Evolutionary conservation across 2,329 filamentous ascomycete species (phyloP).

Genomic region (Lecanicillium sp.): DNA sequence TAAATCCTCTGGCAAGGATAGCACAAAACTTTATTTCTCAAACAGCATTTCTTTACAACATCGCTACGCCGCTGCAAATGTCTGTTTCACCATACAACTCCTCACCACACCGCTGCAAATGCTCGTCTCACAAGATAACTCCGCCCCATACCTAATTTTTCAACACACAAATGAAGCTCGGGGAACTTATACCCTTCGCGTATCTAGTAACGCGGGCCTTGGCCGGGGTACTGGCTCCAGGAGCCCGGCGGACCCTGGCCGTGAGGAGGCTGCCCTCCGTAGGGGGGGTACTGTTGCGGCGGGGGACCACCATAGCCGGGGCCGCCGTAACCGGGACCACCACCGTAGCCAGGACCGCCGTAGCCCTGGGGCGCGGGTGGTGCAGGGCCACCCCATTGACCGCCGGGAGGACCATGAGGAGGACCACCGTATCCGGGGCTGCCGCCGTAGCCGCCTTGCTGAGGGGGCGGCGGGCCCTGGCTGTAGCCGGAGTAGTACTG

Average conservation of each 20-base stretch:
- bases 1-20: too few relatives aligned
- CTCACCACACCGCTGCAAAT: too few relatives aligned
- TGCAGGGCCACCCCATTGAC: constrained; percentile 17
- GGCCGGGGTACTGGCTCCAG: constrained; percentile 35
- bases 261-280: constrained; percentile 20
- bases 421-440: constrained; percentile 23
- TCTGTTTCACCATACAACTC: too few relatives aligned
- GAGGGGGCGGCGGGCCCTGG: constrained; percentile 23
- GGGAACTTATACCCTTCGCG: too few relatives aligned
- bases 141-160: too few relatives aligned
- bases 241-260: constrained; percentile 21
- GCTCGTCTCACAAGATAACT: too few relatives aligned
- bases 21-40: too few relatives aligned
- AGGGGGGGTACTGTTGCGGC: constrained; percentile 20
- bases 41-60: too few relatives aligned
- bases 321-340: constrained; percentile 14
- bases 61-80: too few relatives aligned
- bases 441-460: constrained; percentile 22
- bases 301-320: constrained; percentile 11
- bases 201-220: constrained; percentile 28
- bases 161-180: too few relatives aligned
- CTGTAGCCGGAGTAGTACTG: constrained; percentile 29
- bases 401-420: constrained; percentile 15
- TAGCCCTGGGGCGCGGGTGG: constrained; percentile 20
- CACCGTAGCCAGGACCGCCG: constrained; percentile 21